A percentile compares a stretch with the other conserved stretches of the same genome.
phyloP scores from a whole-genome alignment of 2,329 filamentous ascomycete genomes.

The Nemania sp. region DNA sequence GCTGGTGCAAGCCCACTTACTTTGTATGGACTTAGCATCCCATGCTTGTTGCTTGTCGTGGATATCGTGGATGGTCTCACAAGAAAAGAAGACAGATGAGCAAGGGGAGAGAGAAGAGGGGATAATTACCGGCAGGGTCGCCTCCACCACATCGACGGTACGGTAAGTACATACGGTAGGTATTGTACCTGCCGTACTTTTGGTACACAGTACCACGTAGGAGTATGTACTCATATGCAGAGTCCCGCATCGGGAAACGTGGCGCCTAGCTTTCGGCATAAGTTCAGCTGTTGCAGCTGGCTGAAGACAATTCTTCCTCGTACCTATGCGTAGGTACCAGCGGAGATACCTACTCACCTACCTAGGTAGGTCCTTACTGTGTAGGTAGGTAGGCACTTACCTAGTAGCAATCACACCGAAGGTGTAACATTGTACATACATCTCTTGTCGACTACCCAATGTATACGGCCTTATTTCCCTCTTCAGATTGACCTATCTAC shows the following conservation, averaged over 20 bases:
- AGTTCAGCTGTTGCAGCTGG: constrained; percentile 24
- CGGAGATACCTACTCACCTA: no score
- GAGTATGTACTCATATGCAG: not conserved
- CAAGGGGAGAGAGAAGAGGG: constrained; percentile 6
- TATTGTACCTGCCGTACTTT: no score
- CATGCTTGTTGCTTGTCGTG: not conserved
- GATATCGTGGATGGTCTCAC: not conserved
- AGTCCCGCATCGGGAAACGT: constrained; percentile 31
- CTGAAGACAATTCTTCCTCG: no score
- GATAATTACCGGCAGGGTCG: constrained; percentile 4
- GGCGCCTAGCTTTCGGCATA: constrained; percentile 30
- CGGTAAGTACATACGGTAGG: no score
- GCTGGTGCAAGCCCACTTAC: constrained; percentile 18
- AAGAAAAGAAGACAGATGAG: not conserved
- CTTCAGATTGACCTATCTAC: constrained; percentile 14
- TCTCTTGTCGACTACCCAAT: not conserved
- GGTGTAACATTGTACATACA: constrained; percentile 26
- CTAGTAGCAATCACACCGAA: constrained; percentile 13
- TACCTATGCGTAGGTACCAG: no score
- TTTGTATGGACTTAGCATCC: no score
- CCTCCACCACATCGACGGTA: not conserved
- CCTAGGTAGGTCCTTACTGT: no score
- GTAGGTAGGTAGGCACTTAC: not conserved
- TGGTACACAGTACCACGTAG: not conserved
- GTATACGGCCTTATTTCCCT: constrained; percentile 30